Conservation (phyloP, 2,329 filamentous ascomycete genomes). For the Fusarium tupiense region DNA sequence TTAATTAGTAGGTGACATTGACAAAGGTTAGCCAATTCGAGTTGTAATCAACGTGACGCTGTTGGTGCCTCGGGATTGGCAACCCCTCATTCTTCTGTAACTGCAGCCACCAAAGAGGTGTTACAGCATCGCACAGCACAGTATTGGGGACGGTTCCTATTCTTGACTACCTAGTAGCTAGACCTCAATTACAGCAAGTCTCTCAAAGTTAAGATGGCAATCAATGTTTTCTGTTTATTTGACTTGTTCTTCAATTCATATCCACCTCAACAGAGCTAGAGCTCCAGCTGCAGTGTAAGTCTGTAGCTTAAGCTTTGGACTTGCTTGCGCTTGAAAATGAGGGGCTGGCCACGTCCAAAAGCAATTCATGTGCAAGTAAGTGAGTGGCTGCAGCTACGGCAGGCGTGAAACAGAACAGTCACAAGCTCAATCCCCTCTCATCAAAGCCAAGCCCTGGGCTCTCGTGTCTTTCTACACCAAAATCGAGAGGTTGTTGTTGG, state of each 20-base stretch:
- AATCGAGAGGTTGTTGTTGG: constrained; percentile 5
- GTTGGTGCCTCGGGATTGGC: constrained; percentile 28
- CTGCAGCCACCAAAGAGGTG: background rate
- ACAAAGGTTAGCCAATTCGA: constrained; percentile 24
- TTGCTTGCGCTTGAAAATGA: constrained; percentile 22
- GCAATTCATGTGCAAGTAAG: constrained; percentile 21
- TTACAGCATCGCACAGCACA: background rate
- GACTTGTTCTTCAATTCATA: background rate
- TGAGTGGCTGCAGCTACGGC: constrained; percentile 22
- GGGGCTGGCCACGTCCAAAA: constrained; percentile 25
- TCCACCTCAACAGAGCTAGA: background rate
- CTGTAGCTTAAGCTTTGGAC: constrained; percentile 4
- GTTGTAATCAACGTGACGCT: constrained; percentile 22
- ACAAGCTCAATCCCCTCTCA: background rate
- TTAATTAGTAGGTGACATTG: background rate
- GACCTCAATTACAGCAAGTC: background rate
- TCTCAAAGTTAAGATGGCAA: background rate
- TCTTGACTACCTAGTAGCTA: background rate
- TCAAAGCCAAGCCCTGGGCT: background rate
- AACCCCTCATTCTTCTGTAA: constrained; percentile 11
- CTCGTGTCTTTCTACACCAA: background rate
- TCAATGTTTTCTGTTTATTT: background rate
- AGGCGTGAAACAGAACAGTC: constrained; percentile 17
- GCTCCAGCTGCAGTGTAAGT: background rate
- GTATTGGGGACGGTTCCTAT: background rate